Evolutionary conservation across 2,329 filamentous ascomycete species (phyloP).

Genomic region (Ceratocystis ficicola): DNA sequence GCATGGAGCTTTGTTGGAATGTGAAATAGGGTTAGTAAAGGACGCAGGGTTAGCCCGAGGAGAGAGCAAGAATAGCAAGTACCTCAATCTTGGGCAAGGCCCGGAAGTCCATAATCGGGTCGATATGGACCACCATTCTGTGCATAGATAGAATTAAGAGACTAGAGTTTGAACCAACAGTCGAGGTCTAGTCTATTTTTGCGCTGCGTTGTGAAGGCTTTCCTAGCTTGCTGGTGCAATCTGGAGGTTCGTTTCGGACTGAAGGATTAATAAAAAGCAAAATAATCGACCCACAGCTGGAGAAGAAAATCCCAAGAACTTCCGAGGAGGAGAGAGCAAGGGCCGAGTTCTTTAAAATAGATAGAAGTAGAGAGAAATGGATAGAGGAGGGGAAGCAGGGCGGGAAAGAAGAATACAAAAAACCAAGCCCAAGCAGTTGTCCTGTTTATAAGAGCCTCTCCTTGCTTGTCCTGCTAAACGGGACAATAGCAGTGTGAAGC

Average conservation of each 20-base stretch:
- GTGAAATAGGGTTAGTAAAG: neutral
- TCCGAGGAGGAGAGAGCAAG: neutral
- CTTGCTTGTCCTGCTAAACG: too few species aligned
- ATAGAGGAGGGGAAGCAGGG: too few species aligned
- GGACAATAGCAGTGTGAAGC: too few species aligned
- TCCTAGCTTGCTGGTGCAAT: too few species aligned
- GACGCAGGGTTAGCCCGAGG: neutral
- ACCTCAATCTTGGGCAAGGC: slow-evolving; percentile 21
- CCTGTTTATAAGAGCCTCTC: too few species aligned
- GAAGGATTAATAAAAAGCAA: neutral
- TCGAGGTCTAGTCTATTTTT: too few species aligned
- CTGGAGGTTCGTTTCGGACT: neutral
- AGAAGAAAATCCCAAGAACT: neutral
- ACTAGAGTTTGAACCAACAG: too few species aligned
- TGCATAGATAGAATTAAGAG: too few species aligned
- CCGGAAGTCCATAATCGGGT: slow-evolving; percentile 7
- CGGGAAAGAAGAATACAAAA: too few species aligned
- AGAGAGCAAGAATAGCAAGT: neutral
- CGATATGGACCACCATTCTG: neutral
- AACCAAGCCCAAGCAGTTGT: too few species aligned
- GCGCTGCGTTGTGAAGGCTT: too few species aligned
- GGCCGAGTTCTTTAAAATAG: neutral
- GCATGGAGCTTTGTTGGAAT: slow-evolving; percentile 56
- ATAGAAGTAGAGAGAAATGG: too few species aligned
- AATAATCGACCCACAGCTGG: neutral